phyloP scores from a whole-genome alignment of 1,139 yeast species.

The Chernovozyma sophiae-reginae region DNA sequence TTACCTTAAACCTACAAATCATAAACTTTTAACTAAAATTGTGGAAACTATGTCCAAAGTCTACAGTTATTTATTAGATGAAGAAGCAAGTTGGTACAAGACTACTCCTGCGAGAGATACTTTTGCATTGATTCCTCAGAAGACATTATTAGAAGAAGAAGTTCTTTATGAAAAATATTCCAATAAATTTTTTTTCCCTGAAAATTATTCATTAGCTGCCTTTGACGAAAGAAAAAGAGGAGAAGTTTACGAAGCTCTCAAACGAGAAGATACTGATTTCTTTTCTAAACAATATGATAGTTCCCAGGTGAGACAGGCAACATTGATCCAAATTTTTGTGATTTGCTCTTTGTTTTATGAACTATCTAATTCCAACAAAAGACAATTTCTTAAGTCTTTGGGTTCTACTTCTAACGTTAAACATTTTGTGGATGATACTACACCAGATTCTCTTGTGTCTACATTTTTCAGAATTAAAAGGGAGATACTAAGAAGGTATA shows the following conservation, averaged over 20 bases:
- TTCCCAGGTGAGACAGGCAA: conserved; percentile 25
- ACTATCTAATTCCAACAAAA: conserved; percentile 20
- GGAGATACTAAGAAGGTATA: conserved; percentile 20
- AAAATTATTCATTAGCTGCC: conserved; percentile 30
- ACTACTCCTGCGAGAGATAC: conserved; percentile 17
- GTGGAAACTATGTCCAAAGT: conserved; percentile 24
- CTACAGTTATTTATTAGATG: conserved; percentile 25
- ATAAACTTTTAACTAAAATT: conserved; percentile 18
- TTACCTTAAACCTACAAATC: conserved; percentile 22
- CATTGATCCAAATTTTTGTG: conserved; percentile 31
- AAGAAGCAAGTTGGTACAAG: conserved; percentile 22
- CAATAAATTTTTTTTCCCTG: conserved; percentile 29
- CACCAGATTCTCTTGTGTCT: conserved; percentile 22
- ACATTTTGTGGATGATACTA: conserved; percentile 34
- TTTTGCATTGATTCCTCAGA: conserved; percentile 7
- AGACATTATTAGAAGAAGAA: conserved; percentile 15
- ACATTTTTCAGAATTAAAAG: conserved; percentile 24
- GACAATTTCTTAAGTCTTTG: conserved; percentile 19
- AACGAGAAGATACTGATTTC: conserved; percentile 24
- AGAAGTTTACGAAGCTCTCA: conserved; percentile 14
- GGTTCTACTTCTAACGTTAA: conserved; percentile 28
- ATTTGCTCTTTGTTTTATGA: conserved; percentile 30
- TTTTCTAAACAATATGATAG: conserved; percentile 23
- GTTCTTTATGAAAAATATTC: conserved; percentile 19
- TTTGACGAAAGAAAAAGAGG: conserved; percentile 20